Evolutionary conservation across 306 rosid species (phyloP).

Genomic region (Argentina anserina): DNA sequence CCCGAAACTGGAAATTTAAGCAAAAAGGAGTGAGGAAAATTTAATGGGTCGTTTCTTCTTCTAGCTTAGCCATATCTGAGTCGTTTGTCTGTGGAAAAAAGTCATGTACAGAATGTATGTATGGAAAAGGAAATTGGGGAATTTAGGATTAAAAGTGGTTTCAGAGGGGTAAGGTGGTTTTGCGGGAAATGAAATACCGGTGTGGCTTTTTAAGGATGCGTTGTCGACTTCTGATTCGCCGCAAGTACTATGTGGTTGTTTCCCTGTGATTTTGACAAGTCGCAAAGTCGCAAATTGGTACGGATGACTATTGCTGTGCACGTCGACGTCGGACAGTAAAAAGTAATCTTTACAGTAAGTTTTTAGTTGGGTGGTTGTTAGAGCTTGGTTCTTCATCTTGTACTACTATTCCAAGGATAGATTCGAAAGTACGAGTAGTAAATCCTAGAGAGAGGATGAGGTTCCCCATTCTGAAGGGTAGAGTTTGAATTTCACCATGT

Average conservation of each 20-base stretch:
- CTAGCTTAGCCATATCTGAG: conserved; percentile 25
- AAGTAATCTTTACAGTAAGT: not conserved
- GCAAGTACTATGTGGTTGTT: conserved; percentile 11
- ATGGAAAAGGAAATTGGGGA: not conserved
- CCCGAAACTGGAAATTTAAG: conserved; percentile 14
- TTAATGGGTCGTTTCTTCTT: conserved; percentile 25
- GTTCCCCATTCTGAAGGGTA: too few relatives aligned
- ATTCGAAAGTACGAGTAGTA: too few relatives aligned
- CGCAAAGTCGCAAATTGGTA: not conserved
- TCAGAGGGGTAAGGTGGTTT: conserved; percentile 20
- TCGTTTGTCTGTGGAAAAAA: conserved; percentile 25
- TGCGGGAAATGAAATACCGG: conserved; percentile 27
- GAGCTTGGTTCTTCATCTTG: too few relatives aligned
- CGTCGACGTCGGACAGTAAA: not conserved
- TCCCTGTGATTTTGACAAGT: not conserved
- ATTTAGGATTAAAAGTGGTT: conserved; percentile 14
- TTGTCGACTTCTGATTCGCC: conserved; percentile 52
- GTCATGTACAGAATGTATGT: conserved; percentile 11
- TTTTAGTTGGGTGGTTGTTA: not conserved
- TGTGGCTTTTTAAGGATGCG: conserved; percentile 29
- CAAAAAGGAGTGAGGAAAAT: conserved; percentile 9
- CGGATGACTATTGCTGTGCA: not conserved
- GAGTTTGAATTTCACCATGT: too few relatives aligned
- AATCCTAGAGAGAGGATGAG: too few relatives aligned
- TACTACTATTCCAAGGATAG: too few relatives aligned